A percentile compares a stretch with the other conserved stretches of the same genome.
Evolutionary conservation across 495 filamentous ascomycete species (phyloP).

Genomic region (Poronia punctata): DNA sequence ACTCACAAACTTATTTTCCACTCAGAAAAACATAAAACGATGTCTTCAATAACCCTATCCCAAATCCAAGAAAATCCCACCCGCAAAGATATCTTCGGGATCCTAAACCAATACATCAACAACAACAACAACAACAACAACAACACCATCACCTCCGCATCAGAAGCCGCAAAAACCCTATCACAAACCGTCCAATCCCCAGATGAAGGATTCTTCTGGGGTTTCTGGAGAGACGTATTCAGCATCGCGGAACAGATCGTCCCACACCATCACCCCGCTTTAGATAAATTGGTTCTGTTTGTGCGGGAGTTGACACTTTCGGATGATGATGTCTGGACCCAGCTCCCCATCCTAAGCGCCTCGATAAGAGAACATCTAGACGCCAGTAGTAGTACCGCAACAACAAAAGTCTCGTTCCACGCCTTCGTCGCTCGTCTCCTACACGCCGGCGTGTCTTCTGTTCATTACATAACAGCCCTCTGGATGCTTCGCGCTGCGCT

Average conservation of each 20-base stretch:
- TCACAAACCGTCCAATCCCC: conserved; percentile 6
- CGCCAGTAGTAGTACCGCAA: background rate
- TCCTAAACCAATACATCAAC: conserved; percentile 18
- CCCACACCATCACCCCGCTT: conserved; percentile 11
- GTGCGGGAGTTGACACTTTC: conserved; percentile 14
- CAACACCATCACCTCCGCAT: conserved; percentile 4
- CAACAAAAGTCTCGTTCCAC: conserved; percentile 15
- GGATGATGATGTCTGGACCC: conserved; percentile 15
- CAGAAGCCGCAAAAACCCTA: conserved; percentile 11
- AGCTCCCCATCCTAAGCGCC: conserved; percentile 16
- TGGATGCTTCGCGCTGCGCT: conserved; percentile 22
- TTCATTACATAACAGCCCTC: conserved; percentile 7
- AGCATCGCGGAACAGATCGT: conserved; percentile 16
- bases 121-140: too few species aligned
- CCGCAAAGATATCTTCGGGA: conserved; percentile 19
- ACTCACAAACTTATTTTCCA: background rate
- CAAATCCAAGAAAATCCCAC: background rate
- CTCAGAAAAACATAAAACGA: background rate
- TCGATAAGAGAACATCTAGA: conserved; percentile 13
- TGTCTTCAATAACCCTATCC: background rate
- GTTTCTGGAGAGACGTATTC: conserved; percentile 16
- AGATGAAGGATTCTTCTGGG: conserved; percentile 17
- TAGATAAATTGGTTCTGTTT: conserved; percentile 17
- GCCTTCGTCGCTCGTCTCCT: conserved; percentile 19
- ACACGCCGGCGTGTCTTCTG: conserved; percentile 11